These are phyloP conservation scores for Stygiomarasmius scandens DNA, from an alignment of 1,284 basidiomycete genomes.

Conservation along the genomic window DNA sequence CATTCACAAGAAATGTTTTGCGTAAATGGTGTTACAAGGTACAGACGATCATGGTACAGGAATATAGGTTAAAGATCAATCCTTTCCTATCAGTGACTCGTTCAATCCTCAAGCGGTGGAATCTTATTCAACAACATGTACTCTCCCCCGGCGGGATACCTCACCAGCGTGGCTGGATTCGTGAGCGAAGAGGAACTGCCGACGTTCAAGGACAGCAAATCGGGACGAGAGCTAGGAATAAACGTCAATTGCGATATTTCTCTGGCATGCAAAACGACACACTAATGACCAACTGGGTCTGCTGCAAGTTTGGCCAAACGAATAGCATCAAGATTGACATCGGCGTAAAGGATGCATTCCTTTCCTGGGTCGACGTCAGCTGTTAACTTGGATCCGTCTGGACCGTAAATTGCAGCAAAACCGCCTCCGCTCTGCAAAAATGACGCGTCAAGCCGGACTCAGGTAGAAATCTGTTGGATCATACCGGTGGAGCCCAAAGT, in stretches of 20 bases:
- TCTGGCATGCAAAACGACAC: no score
- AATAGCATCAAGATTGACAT: conserved; percentile 18
- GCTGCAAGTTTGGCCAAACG: conserved; percentile 17
- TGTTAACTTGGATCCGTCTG: conserved; percentile 18
- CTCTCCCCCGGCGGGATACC: conserved; percentile 1
- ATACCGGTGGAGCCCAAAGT: conserved; percentile 10
- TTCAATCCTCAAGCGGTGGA: neutral
- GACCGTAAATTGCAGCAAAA: conserved; percentile 23
- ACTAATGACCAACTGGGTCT: conserved; percentile 25
- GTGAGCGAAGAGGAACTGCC: neutral
- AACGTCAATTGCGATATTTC: no score
- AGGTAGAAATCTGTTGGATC: neutral
- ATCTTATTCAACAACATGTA: conserved; percentile 9
- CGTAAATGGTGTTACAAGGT: no score
- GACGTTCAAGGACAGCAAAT: conserved; percentile 18
- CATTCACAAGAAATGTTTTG: no score
- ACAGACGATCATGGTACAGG: no score
- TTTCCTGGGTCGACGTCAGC: conserved; percentile 12
- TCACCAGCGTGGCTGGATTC: conserved; percentile 9
- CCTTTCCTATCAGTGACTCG: no score
- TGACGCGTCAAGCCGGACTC: neutral
- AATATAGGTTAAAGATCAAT: no score
- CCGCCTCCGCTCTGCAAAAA: conserved; percentile 18
- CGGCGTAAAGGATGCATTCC: conserved; percentile 23
- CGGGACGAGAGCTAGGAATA: conserved; percentile 19